Evolutionary conservation across 129 eudicot species (phyloP).

Genomic region (Cynara cardunculus): DNA sequence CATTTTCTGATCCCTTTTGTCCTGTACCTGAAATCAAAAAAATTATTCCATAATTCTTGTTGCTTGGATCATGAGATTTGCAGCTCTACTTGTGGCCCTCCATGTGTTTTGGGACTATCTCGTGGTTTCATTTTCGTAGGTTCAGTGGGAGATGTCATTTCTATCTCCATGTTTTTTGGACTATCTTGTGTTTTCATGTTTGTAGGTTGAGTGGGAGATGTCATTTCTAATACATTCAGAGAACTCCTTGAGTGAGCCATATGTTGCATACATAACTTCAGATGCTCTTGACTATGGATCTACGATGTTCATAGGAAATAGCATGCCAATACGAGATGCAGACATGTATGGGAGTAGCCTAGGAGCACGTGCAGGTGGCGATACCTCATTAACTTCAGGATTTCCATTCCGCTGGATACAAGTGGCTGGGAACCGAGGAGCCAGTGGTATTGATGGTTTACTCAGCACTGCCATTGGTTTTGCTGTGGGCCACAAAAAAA

Average conservation of each 20-base stretch:
- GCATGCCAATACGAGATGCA: constrained; percentile 95
- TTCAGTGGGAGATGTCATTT: constrained; percentile 64
- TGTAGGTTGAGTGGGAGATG: constrained; percentile 74
- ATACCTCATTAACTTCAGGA: constrained; percentile 35
- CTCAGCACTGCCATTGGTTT: constrained; percentile 90
- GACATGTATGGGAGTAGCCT: constrained; percentile 66
- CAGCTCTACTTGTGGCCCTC: not conserved
- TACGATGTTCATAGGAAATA: constrained; percentile 80
- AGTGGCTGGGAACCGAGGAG: constrained; percentile 85
- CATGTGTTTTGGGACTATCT: not conserved
- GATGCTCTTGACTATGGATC: constrained; percentile 56
- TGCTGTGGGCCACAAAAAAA: constrained; percentile 81
- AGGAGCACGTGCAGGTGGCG: constrained; percentile 30
- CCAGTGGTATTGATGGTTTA: constrained; percentile 98
- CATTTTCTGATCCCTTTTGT: not conserved
- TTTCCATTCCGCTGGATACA: constrained; percentile 61
- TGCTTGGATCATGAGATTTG: not conserved
- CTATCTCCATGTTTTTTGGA: not conserved
- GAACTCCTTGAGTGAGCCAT: constrained; percentile 80
- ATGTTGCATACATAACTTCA: constrained; percentile 52
- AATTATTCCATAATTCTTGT: not conserved
- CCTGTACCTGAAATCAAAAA: not conserved
- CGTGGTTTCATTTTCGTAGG: constrained; percentile 37
- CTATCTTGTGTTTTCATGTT: not conserved
- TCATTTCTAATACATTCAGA: constrained; percentile 60